phyloP scores from a whole-genome alignment of 1,139 yeast species.

The Geotrichum bryndzae region DNA sequence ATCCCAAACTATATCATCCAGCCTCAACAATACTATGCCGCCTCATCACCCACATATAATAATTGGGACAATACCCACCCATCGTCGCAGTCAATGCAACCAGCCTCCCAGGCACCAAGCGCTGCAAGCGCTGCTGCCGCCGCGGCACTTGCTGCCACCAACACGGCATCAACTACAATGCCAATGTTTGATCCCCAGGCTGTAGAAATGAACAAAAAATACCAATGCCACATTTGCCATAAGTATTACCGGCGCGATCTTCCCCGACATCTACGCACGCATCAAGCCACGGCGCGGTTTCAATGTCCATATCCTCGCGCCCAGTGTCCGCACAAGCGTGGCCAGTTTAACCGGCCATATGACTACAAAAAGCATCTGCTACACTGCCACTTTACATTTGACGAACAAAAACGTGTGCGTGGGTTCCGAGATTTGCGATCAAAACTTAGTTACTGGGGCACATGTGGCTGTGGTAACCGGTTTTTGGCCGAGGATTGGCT shows the following conservation, averaged over 20 bases:
- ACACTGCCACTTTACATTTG: conserved; percentile 55
- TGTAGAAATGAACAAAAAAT: conserved; percentile 22
- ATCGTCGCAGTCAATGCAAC: neutral
- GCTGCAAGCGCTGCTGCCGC: neutral
- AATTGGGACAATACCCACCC: neutral
- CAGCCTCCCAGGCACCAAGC: neutral
- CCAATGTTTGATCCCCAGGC: neutral
- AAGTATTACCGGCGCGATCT: conserved; percentile 55
- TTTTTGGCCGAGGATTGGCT: conserved; percentile 53
- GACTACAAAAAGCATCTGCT: conserved; percentile 63
- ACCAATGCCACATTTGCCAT: conserved; percentile 50
- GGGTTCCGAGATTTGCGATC: conserved; percentile 49
- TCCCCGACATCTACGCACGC: conserved; percentile 61
- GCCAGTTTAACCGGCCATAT: conserved; percentile 61
- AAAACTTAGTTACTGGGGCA: conserved; percentile 49
- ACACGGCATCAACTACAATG: neutral
- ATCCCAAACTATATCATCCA: neutral
- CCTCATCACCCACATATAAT: neutral
- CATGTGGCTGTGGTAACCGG: conserved; percentile 53
- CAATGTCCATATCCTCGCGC: conserved; percentile 53
- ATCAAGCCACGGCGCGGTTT: conserved; percentile 53
- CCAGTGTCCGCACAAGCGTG: conserved; percentile 55
- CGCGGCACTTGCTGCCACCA: neutral
- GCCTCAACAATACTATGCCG: neutral
- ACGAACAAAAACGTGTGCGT: conserved; percentile 40